Base-by-base conservation (phyloP, 176 grass and related monocot genomes). In the Carex scoparia region DNA sequence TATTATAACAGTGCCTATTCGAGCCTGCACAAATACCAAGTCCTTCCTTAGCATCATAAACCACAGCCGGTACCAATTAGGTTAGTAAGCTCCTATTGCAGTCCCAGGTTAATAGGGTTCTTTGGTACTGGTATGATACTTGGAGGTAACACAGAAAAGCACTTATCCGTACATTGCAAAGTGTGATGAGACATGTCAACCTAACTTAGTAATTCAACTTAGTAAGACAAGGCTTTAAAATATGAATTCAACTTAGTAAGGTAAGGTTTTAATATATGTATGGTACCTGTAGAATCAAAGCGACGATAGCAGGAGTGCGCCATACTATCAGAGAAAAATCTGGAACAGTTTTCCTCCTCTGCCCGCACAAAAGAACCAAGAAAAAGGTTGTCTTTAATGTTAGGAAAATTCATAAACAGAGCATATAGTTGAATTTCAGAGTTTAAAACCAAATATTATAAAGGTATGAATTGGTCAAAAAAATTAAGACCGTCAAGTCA, bases 261-360 rank as follows among this genome's bases (percentile, higher is more conserved):
- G 33, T 30, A 64, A 62, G 33, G 33, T 10, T 33, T 33, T 33
- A 48, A 78, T 81, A 61, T 64, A 82, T 82, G 38, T 40, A 40
- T 40, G 38, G 19, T 67, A 83, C 81, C 63, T 83, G 81, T 63
- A 83, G n/a, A 53, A 83, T 83, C 19, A 83, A 53, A 66, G 63
- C 7, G 19, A 83, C 37, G 14, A 83, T 55, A 7, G 6, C 61
- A 83, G 81, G 81, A 49, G n/a, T 69, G 62, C 31, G 28, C 81
- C 81, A 83, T 83, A 83, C 8, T 65, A n/a, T 66, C 64, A 83
- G 42, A 56, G 42, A 44, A 68, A 69, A 56, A 69, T 83, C 81
- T 49, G 62, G 38, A 30, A 83, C 63, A 32, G 19, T 10, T 51
- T 10, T 64, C 23, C 12, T 83, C 81, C 5, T 83, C 81, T 83